Evolutionary conservation across 2,329 filamentous ascomycete species (phyloP), one percentile per base, ranked within the genome.

Genomic region (Dothiorella sarmentorum): DNA sequence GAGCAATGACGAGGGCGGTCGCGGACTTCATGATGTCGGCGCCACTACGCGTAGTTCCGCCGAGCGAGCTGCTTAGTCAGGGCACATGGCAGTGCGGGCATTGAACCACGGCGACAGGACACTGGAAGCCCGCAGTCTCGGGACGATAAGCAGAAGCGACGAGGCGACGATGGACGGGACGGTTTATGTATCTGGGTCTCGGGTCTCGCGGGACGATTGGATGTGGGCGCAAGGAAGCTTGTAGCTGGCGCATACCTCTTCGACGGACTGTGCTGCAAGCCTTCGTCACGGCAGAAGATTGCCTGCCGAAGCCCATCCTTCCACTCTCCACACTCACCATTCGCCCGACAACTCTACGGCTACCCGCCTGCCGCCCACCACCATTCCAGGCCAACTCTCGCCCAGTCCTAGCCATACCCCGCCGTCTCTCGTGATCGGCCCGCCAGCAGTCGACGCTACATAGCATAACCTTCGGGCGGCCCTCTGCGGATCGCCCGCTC

Each of bases 31-130:
- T 53, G 22, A 40, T 53, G 49, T 24, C 49, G 49, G 49, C 49
- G 49, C 35, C 33, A 53, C 49, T 29, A 13, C 7, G 15, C 13
- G 49, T 24, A 40, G 49, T 53, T n/a, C 22, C 49, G 49, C 49
- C 49, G 49, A 53, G 49, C 35, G 49, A 53, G 35, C 49, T 38
- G 49, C 49, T 53, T 53, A 53, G 49, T 53, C 49, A 53, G 33
- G 49, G 22, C 22, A 18, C 24, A 24, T 37, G 33, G 10, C 17
- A 33, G 27, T 18, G 45, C 45, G 45, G 43, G 45, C 45, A 49
- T 24, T 26, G 33, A 33, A 53, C 33, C 49, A 27, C 49, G 49
- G 33, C 33, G 35, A 29, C 35, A 22, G 27, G 31, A 37, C 47
- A 17, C 29, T 7, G 45, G 18, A 13, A 31, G 29, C 10, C 10